Percentiles rank a stretch among this genome's conserved stretches.
These are phyloP conservation scores for Saturnispora galanensis DNA, from an alignment of 805 yeast genomes.

Conservation along the genomic window DNA sequence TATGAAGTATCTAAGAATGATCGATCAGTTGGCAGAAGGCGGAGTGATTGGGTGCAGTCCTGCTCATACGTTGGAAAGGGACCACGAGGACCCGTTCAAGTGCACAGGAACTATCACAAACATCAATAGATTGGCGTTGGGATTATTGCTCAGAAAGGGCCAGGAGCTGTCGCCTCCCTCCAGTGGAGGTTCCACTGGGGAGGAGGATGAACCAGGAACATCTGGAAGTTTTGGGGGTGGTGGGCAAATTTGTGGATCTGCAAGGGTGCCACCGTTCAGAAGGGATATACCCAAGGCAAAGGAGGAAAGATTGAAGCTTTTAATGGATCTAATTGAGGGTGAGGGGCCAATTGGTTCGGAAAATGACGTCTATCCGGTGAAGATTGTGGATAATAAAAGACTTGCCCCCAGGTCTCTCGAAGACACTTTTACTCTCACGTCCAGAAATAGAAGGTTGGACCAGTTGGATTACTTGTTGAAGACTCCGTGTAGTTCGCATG, in stretches of 20 bases:
- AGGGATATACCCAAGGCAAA: slow-evolving; percentile 16
- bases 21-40: slow-evolving; percentile 17
- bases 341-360: slow-evolving; percentile 9
- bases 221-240: background rate
- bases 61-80: slow-evolving; percentile 14
- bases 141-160: slow-evolving; percentile 15
- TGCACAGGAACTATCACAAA: slow-evolving; percentile 19
- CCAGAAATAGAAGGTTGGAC: slow-evolving; percentile 17
- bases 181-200: background rate
- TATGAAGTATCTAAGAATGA: slow-evolving; percentile 18
- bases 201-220: too few relatives aligned
- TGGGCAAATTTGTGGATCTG: background rate
- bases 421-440: slow-evolving; percentile 24
- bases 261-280: background rate
- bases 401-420: slow-evolving; percentile 16
- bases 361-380: slow-evolving; percentile 19
- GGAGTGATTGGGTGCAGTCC: slow-evolving; percentile 21
- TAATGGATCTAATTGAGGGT: slow-evolving; percentile 19
- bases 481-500: slow-evolving; percentile 29
- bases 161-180: slow-evolving; percentile 5
- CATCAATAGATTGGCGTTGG: slow-evolving; percentile 22
- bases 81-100: slow-evolving; percentile 23
- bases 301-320: slow-evolving; percentile 13
- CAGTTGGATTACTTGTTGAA: slow-evolving; percentile 21
- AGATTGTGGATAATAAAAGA: slow-evolving; percentile 14